phyloP scores from a whole-genome alignment of 139 green algal genomes.

The Edaphochlamys debaryana region DNA sequence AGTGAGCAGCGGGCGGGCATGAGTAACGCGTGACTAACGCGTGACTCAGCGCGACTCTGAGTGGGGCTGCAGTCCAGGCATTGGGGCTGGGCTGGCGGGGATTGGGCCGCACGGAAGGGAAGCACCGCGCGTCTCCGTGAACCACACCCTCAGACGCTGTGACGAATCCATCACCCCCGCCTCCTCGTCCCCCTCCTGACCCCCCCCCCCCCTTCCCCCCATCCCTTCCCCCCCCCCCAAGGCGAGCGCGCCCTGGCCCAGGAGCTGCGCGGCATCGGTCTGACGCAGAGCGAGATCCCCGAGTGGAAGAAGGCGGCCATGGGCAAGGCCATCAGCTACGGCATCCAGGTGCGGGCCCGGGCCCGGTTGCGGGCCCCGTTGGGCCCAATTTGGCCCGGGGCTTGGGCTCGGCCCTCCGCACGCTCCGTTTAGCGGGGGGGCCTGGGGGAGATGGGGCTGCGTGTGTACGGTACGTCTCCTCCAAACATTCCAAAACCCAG shows the following conservation, averaged over 20 bases:
- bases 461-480: not conserved
- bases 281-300: slow-evolving; percentile 70
- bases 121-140: too few species aligned
- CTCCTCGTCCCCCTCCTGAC: not conserved
- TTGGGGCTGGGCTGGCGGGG: too few species aligned
- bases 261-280: slow-evolving; percentile 86
- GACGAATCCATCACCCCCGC: not conserved
- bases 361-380: too few species aligned
- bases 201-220: not conserved
- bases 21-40: too few species aligned
- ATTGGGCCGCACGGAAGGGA: too few species aligned
- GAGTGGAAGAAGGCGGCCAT: slow-evolving; percentile 91
- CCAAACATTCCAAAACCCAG: not conserved
- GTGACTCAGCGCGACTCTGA: too few species aligned
- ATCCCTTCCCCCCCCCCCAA: not conserved
- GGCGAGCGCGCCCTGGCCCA: slow-evolving; percentile 80
- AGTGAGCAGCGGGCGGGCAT: slow-evolving; percentile 53
- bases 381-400: too few species aligned
- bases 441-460: not conserved
- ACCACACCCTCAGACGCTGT: too few species aligned
- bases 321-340: slow-evolving; percentile 93
- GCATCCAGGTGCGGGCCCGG: slow-evolving; percentile 31
- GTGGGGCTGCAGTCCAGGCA: too few species aligned
- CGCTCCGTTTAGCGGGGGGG: too few species aligned
- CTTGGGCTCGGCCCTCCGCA: too few species aligned